Evolutionary conservation across 192 early-diverging fungal genomes (phyloP), one percentile per base, ranked within the genome.

Genomic region (Cladochytrium replicatum): DNA sequence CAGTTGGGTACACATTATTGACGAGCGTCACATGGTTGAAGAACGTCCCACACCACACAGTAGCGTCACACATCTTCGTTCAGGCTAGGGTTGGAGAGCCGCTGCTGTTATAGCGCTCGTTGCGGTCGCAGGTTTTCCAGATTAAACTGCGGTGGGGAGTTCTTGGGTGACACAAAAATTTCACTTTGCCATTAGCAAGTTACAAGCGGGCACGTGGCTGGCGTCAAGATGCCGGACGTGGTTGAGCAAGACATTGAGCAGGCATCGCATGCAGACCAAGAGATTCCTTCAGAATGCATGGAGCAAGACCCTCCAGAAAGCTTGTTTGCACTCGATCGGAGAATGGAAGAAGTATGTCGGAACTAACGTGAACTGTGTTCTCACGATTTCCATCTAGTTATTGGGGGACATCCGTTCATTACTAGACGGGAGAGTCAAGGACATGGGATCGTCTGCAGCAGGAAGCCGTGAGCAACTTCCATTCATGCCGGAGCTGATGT

Each of bases 1-100:
- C 66, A 0, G 63, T 51, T 4, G 66, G 71, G 41, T 72, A 73
- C 29, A 73, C 71, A 29, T 65, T 70, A 51, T 62, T 63, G 32
- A 69, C 54, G 13, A 73, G 61, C 0, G 55, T 48, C 7, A 63
- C 67, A 48, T 73, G 71, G 51, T 68, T 73, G 32, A 25, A 61
- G 6, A 32, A 41, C 19, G 55, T n/a, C n/a, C n/a, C n/a, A n/a
- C n/a, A n/a, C n/a, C n/a, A n/a, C n/a, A n/a, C n/a, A n/a, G n/a
- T n/a, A n/a, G n/a, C n/a, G n/a, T n/a, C n/a, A n/a, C n/a, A n/a
- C n/a, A n/a, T n/a, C n/a, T n/a, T n/a, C n/a, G n/a, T n/a, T n/a
- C n/a, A n/a, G n/a, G n/a, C n/a, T n/a, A n/a, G n/a, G n/a, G n/a
- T n/a, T n/a, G n/a, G n/a, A n/a, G n/a, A n/a, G n/a, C n/a, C n/a